These are phyloP conservation scores for Paracoccidioides lutzii DNA, from an alignment of 2,329 filamentous ascomycete genomes.

Conservation along the genomic window DNA sequence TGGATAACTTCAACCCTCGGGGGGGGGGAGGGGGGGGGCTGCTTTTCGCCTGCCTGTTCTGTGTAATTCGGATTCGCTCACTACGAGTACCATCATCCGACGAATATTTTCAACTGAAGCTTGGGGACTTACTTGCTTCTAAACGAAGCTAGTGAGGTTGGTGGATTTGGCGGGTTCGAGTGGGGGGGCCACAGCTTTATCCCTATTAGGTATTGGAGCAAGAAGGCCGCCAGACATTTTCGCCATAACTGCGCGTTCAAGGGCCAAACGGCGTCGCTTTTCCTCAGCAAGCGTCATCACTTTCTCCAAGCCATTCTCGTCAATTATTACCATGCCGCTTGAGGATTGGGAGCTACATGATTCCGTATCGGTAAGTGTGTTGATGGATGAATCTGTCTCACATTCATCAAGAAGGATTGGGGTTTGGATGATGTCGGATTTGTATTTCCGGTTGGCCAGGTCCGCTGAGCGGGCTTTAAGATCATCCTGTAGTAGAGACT, in stretches of 20 bases:
- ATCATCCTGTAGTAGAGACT: too few relatives aligned
- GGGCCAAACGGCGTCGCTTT: background rate
- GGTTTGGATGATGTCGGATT: background rate
- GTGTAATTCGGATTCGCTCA: background rate
- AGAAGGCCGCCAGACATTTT: background rate
- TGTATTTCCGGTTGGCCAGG: background rate
- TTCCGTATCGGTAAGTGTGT: background rate
- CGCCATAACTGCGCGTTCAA: background rate
- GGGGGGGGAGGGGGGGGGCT: too few relatives aligned
- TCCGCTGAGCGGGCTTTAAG: background rate
- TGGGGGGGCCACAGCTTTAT: background rate
- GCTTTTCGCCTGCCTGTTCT: background rate
- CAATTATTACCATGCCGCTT: background rate
- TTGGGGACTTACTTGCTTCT: background rate
- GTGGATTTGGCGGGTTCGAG: background rate
- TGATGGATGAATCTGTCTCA: background rate
- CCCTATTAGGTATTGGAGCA: background rate
- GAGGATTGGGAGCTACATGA: background rate
- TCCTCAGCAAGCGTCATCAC: background rate
- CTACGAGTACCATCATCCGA: background rate
- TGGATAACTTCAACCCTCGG: background rate
- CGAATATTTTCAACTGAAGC: too few relatives aligned
- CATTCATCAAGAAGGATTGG: background rate
- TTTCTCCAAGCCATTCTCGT: background rate
- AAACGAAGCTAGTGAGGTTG: background rate